Conservation (phyloP, 164 flowering plant genomes). For the Aristolochia californica region DNA sequence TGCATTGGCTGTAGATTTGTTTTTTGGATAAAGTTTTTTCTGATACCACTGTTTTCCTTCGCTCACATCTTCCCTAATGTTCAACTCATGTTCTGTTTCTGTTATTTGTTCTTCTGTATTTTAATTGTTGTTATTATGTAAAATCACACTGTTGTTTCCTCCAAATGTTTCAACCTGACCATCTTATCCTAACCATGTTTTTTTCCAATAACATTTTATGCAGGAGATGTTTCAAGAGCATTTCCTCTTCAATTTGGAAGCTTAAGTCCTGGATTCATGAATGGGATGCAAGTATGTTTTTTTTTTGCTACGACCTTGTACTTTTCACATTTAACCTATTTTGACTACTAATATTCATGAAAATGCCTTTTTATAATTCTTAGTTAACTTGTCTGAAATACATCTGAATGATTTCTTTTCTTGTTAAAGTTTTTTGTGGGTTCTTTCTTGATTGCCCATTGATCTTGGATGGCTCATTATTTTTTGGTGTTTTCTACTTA, state of each 20-base stretch:
- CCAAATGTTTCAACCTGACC: too few species aligned
- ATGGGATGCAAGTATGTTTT: conserved; percentile 19
- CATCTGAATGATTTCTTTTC: too few species aligned
- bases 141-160: background rate
- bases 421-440: background rate
- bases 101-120: background rate
- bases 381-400: too few species aligned
- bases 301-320: background rate
- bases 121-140: background rate
- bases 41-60: too few species aligned
- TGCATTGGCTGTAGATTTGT: too few species aligned
- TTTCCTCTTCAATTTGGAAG: conserved; percentile 17
- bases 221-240: conserved; percentile 37
- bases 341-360: too few species aligned
- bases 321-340: too few species aligned
- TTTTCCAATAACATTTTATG: conserved; percentile 4
- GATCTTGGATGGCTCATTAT: background rate
- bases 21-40: too few species aligned
- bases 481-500: background rate
- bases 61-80: too few species aligned
- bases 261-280: conserved; percentile 12
- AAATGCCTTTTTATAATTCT: too few species aligned
- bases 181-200: background rate
- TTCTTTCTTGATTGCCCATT: background rate
- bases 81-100: too few species aligned